phyloP scores from a whole-genome alignment of 345 rosid genomes.

The Gossypium australe region DNA sequence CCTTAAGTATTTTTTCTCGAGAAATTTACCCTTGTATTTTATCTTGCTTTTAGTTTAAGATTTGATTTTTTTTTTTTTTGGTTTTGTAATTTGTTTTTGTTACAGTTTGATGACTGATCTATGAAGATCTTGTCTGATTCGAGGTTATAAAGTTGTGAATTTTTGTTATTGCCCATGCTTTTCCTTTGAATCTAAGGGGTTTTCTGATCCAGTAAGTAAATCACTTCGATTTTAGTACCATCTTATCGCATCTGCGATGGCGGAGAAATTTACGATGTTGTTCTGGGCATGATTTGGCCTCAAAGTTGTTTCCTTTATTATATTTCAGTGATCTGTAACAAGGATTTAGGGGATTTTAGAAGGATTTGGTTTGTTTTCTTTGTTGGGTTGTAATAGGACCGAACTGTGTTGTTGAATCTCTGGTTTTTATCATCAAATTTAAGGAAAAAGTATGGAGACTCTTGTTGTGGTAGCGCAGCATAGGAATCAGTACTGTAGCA shows the following conservation, averaged over 20 bases:
- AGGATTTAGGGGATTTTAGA: slow-evolving; percentile 16
- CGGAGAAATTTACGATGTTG: slow-evolving; percentile 10
- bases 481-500: slow-evolving; percentile 51
- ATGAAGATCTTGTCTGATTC: slow-evolving; percentile 25
- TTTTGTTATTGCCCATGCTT: not conserved
- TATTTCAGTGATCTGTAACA: not conserved
- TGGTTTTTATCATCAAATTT: slow-evolving; percentile 12
- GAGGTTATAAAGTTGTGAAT: not conserved
- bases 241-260: slow-evolving; percentile 28
- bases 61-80: slow-evolving; percentile 2
- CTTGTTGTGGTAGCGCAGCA: slow-evolving; percentile 67
- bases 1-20: not conserved
- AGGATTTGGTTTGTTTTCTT: not conserved
- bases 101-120: slow-evolving; percentile 15
- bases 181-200: slow-evolving; percentile 15
- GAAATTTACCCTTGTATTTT: not conserved
- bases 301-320: slow-evolving; percentile 23
- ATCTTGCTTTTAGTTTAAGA: not conserved
- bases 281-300: not conserved
- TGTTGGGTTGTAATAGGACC: slow-evolving; percentile 4
- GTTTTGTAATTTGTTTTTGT: not conserved
- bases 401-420: slow-evolving; percentile 10
- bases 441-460: slow-evolving; percentile 51
- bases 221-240: slow-evolving; percentile 18
- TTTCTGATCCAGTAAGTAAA: not conserved